Evolutionary conservation across 345 rosid genomes (phyloP).

Genomic region (Clausena lansium): DNA sequence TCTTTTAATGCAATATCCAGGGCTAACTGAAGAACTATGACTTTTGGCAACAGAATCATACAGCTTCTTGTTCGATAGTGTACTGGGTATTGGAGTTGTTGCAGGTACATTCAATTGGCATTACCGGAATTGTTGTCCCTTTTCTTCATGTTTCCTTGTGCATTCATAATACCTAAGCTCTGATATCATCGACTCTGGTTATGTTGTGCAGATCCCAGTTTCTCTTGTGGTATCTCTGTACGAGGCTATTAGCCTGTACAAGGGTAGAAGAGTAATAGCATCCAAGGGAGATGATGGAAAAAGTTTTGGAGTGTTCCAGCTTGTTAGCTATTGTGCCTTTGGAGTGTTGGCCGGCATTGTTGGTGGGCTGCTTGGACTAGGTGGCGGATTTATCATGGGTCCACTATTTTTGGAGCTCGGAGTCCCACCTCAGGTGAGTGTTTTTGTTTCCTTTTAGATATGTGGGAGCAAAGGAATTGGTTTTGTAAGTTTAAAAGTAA

Average conservation of each 20-base stretch:
- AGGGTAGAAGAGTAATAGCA: slow-evolving; percentile 31
- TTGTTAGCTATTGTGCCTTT: slow-evolving; percentile 18
- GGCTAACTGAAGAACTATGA: not conserved
- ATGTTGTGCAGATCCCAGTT: slow-evolving; percentile 34
- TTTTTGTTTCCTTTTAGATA: not conserved
- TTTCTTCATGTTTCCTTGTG: not conserved
- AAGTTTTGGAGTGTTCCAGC: slow-evolving; percentile 22
- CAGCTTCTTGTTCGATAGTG: slow-evolving; percentile 37
- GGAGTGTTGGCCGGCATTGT: slow-evolving; percentile 36
- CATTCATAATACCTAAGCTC: not conserved
- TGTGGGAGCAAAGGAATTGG: not conserved
- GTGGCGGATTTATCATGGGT: slow-evolving; percentile 46
- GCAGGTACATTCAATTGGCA: slow-evolving; percentile 34
- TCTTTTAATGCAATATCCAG: not conserved
- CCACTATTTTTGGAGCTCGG: slow-evolving; percentile 44
- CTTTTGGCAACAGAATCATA: slow-evolving; percentile 31
- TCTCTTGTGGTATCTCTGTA: slow-evolving; percentile 32
- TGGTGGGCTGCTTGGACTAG: slow-evolving; percentile 40
- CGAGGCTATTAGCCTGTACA: slow-evolving; percentile 35
- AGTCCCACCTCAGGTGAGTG: slow-evolving; percentile 38
- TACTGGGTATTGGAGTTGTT: slow-evolving; percentile 48
- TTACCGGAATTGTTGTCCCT: not conserved
- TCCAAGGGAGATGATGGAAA: slow-evolving; percentile 28
- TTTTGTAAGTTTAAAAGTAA: not conserved
- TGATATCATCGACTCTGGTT: not conserved